phyloP scores from a whole-genome alignment of 2,329 filamentous ascomycete species.

The Fonsecaea monophora region DNA sequence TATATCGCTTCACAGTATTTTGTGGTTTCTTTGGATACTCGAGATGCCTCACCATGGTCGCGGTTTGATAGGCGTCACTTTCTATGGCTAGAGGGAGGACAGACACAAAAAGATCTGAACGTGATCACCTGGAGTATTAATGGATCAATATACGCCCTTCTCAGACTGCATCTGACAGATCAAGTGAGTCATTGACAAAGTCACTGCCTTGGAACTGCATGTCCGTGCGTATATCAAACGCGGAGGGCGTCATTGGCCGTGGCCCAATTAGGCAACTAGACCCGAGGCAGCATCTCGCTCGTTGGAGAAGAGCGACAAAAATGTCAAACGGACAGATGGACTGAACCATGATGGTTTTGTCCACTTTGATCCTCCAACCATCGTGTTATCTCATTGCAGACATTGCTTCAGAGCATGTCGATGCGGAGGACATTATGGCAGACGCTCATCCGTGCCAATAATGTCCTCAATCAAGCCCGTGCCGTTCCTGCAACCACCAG shows the following conservation, averaged over 20 bases:
- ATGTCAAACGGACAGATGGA: constrained; percentile 1
- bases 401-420: constrained; percentile 33
- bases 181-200: constrained; percentile 8
- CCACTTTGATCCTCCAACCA: background rate
- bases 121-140: background rate
- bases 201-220: background rate
- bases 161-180: constrained; percentile 3
- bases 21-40: constrained; percentile 67
- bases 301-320: constrained; percentile 19
- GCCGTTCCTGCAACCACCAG: background rate
- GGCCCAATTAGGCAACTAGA: constrained; percentile 25
- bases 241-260: constrained; percentile 26
- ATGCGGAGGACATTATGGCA: constrained; percentile 38
- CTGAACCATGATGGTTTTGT: background rate
- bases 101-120: background rate
- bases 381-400: constrained; percentile 4
- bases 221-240: constrained; percentile 26
- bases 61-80: background rate
- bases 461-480: constrained; percentile 23
- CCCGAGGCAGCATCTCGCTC: constrained; percentile 13
- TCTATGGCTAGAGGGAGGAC: background rate
- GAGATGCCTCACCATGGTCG: constrained; percentile 51
- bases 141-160: background rate
- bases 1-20: constrained; percentile 72
- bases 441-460: constrained; percentile 31